Percentiles rank a stretch among this genome's conserved stretches.
These are phyloP conservation scores for Candida sp. DNA, from an alignment of 1,139 yeast genomes.

Conservation along the genomic window DNA sequence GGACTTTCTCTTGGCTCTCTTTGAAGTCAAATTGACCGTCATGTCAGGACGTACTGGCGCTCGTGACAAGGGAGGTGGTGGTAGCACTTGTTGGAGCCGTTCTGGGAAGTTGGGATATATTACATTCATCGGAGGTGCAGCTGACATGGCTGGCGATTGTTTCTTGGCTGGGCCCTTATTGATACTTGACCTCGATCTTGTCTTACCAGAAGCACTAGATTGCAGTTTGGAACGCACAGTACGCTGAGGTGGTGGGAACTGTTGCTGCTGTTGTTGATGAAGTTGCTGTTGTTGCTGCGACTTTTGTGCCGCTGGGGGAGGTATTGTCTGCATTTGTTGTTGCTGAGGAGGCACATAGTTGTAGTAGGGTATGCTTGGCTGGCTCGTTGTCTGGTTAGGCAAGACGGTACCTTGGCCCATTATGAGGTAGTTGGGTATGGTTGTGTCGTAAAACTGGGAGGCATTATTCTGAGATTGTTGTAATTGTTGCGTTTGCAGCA, in stretches of 20 bases:
- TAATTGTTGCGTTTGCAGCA: conserved; percentile 9
- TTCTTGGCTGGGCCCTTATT: background rate
- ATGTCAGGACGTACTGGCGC: conserved; percentile 37
- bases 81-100: conserved; percentile 27
- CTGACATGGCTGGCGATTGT: conserved; percentile 6
- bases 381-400: conserved; percentile 12
- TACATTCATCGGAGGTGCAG: conserved; percentile 13
- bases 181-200: background rate
- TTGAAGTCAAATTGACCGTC: conserved; percentile 33
- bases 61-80: conserved; percentile 41
- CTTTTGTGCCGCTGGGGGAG: conserved; percentile 6
- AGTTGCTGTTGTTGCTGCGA: conserved; percentile 7
- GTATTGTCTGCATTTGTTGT: conserved; percentile 7
- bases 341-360: conserved; percentile 3
- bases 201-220: conserved; percentile 1
- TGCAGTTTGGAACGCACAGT: background rate
- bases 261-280: conserved; percentile 6
- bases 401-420: conserved; percentile 17
- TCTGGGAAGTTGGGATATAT: conserved; percentile 19
- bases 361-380: conserved; percentile 6
- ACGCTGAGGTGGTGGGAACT: conserved; percentile 10
- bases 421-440: conserved; percentile 22
- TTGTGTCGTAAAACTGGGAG: conserved; percentile 16
- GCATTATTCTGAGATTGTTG: conserved; percentile 5
- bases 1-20: conserved; percentile 61